phyloP scores from a whole-genome alignment of 1,139 yeast genomes.

The Yamadazyma atmosphaerica region DNA sequence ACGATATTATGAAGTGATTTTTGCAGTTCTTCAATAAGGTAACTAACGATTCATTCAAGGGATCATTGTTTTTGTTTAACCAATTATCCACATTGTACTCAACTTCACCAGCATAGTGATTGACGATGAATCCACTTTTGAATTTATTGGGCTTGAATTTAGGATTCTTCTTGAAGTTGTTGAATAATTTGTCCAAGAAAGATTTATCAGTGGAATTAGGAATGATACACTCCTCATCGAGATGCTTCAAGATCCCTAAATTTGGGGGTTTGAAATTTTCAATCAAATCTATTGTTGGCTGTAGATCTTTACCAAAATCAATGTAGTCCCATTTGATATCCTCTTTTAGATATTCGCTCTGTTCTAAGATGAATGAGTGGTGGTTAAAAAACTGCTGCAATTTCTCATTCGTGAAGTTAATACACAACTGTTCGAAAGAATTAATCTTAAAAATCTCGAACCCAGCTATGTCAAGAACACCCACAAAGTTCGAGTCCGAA shows the following conservation, averaged over 20 bases:
- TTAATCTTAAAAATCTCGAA: slow-evolving; percentile 91
- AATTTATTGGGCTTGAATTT: slow-evolving; percentile 74
- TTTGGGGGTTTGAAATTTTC: slow-evolving; percentile 62
- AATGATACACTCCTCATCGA: slow-evolving; percentile 95
- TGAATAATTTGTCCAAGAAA: slow-evolving; percentile 76
- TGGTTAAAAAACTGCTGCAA: slow-evolving; percentile 97
- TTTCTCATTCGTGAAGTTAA: slow-evolving; percentile 94
- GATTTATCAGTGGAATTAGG: slow-evolving; percentile 86
- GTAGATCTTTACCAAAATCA: slow-evolving; percentile 95
- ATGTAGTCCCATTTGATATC: slow-evolving; percentile 95
- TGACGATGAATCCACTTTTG: slow-evolving; percentile 70
- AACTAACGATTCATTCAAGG: slow-evolving; percentile 76
- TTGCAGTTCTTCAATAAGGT: slow-evolving; percentile 56
- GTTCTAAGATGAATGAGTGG: slow-evolving; percentile 95
- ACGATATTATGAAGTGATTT: slow-evolving; percentile 44
- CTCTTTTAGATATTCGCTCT: slow-evolving; percentile 90
- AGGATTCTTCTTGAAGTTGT: slow-evolving; percentile 58
- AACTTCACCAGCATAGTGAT: slow-evolving; percentile 95
- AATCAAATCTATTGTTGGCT: slow-evolving; percentile 90
- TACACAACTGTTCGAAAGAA: slow-evolving; percentile 95
- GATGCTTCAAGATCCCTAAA: slow-evolving; percentile 82
- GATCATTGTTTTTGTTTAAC: slow-evolving; percentile 94
- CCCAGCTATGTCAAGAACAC: slow-evolving; percentile 96
- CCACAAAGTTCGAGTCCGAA: slow-evolving; percentile 60
- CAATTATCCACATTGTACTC: slow-evolving; percentile 91